A percentile compares a stretch with the other conserved stretches of the same genome.
Conservation (phyloP, 1,284 basidiomycete species). For the Cryptococcus sp. region DNA sequence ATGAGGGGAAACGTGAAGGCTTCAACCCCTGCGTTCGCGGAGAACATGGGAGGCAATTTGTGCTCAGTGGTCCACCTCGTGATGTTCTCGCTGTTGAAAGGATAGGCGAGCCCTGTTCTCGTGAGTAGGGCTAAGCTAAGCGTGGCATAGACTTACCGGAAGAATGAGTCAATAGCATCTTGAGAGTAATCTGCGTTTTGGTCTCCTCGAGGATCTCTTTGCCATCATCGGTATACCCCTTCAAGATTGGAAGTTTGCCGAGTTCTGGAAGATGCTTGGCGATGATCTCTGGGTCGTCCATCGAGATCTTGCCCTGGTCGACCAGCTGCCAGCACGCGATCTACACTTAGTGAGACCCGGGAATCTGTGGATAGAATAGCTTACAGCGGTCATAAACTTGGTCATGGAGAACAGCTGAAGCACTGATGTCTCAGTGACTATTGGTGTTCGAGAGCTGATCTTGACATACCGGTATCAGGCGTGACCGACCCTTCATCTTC, state of each 20-base stretch:
- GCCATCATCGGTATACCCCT: constrained; percentile 26
- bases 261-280: constrained; percentile 33
- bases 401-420: constrained; percentile 37
- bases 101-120: neutral
- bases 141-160: constrained; percentile 18
- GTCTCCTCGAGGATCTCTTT: constrained; percentile 21
- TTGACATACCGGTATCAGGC: constrained; percentile 27
- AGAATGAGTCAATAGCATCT: constrained; percentile 35
- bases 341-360: constrained; percentile 6
- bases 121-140: neutral
- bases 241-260: constrained; percentile 22
- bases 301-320: constrained; percentile 25
- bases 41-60: neutral
- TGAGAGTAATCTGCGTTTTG: constrained; percentile 29
- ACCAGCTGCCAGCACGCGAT: constrained; percentile 33
- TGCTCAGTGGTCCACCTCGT: neutral
- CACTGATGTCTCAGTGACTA: constrained; percentile 9
- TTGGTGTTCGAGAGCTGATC: neutral
- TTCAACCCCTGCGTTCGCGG: neutral
- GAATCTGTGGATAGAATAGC: constrained; percentile 1
- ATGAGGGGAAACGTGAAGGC: constrained; percentile 20
- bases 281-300: constrained; percentile 28
- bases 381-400: constrained; percentile 34
- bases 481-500: constrained; percentile 23
- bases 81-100: neutral